phyloP scores from a whole-genome alignment of 768 basidiomycete species.

The Pleurotus tuber-regium region DNA sequence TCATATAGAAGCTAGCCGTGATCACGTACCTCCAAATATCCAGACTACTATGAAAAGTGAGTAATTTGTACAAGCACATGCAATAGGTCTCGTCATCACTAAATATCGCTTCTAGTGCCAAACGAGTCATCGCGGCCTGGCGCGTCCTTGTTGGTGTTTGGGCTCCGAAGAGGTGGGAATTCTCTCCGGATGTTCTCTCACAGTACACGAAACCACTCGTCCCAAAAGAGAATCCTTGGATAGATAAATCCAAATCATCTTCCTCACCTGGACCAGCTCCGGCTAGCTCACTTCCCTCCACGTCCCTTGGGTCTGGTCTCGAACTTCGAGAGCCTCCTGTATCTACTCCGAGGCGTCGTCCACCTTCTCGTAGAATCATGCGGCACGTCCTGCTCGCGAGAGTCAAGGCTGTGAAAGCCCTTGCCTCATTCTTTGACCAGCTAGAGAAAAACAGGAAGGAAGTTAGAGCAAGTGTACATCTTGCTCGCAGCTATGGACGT shows the following conservation, averaged over 20 bases:
- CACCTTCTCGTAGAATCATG: constrained; percentile 81
- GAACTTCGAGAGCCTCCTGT: constrained; percentile 39
- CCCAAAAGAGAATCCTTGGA: constrained; percentile 72
- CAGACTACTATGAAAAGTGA: constrained; percentile 80
- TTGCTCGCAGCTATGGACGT: constrained; percentile 45
- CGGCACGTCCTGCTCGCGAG: constrained; percentile 87
- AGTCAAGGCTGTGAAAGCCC: constrained; percentile 74
- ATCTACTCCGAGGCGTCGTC: constrained; percentile 39
- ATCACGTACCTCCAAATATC: constrained; percentile 16
- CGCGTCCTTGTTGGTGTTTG: constrained; percentile 94
- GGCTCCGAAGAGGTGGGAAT: constrained; percentile 82
- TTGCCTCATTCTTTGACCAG: constrained; percentile 70
- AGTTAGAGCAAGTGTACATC: constrained; percentile 45
- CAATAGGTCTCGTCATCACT: constrained; percentile 12
- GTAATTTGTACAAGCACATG: constrained; percentile 19
- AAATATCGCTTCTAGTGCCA: constrained; percentile 52
- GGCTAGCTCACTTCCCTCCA: constrained; percentile 5
- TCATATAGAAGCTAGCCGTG: constrained; percentile 5
- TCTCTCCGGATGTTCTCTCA: constrained; percentile 69
- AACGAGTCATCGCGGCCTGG: constrained; percentile 92
- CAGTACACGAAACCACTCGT: constrained; percentile 66
- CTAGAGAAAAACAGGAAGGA: constrained; percentile 45
- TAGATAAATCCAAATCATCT: constrained; percentile 42
- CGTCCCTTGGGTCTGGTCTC: constrained; percentile 21
- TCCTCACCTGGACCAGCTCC: constrained; percentile 17